Conservation (phyloP, 2,329 filamentous ascomycete species). For the Metarhizium guizhouense region DNA sequence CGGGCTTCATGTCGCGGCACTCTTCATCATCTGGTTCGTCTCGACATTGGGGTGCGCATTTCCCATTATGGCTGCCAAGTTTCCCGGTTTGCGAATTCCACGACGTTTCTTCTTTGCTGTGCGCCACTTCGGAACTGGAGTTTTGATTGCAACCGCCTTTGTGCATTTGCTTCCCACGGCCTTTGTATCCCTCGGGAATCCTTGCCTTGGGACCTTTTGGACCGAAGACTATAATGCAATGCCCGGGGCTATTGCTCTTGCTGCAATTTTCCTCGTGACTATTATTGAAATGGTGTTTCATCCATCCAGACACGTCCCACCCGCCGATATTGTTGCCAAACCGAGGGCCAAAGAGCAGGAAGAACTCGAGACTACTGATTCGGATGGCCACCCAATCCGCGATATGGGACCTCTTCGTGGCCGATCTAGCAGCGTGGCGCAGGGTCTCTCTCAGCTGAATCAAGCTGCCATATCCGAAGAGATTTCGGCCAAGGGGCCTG, state of each 20-base stretch:
- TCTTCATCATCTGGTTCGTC: constrained; percentile 39
- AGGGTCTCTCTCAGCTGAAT: constrained; percentile 21
- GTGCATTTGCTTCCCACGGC: constrained; percentile 64
- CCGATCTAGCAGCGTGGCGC: constrained; percentile 24
- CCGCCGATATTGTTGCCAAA: constrained; percentile 6
- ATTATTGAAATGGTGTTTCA: constrained; percentile 65
- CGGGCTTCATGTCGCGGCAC: constrained; percentile 47
- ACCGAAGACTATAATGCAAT: constrained; percentile 67
- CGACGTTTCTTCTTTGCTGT: constrained; percentile 46
- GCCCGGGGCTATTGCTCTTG: constrained; percentile 72
- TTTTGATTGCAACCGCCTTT: constrained; percentile 67
- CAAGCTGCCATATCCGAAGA: constrained; percentile 7
- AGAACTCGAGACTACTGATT: not conserved
- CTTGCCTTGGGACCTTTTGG: constrained; percentile 67
- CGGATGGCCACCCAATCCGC: constrained; percentile 14
- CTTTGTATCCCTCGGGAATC: constrained; percentile 53
- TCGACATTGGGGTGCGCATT: constrained; percentile 42
- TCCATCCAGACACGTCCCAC: constrained; percentile 25
- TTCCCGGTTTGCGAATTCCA: constrained; percentile 46
- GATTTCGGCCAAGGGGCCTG: not conserved
- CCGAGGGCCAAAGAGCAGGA: not conserved
- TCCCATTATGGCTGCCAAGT: constrained; percentile 43
- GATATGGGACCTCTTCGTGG: constrained; percentile 25
- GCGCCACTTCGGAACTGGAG: constrained; percentile 69
- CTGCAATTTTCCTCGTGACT: constrained; percentile 69